These are phyloP conservation scores for Hura crepitans DNA, from an alignment of 441 rosid genomes.

Conservation along the genomic window DNA sequence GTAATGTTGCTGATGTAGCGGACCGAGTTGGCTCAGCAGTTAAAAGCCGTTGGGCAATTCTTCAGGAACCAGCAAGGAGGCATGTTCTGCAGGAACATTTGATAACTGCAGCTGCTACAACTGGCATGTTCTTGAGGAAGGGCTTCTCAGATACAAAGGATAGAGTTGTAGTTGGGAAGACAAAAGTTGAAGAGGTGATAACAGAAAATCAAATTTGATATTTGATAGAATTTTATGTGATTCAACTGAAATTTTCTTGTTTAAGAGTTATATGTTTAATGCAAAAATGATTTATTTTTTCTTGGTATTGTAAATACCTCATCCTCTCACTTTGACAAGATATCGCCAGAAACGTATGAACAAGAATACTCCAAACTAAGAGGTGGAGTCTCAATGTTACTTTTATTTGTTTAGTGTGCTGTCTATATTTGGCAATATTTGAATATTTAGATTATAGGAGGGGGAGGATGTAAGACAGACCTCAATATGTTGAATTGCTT, in stretches of 20 bases:
- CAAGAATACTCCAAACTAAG: too few relatives aligned
- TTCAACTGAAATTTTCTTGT: not conserved
- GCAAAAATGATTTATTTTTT: not conserved
- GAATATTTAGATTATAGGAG: not conserved
- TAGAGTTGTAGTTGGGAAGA: constrained; percentile 81
- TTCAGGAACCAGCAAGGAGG: constrained; percentile 83
- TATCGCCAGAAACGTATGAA: not conserved
- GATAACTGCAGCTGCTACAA: constrained; percentile 85
- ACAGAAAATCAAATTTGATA: not conserved
- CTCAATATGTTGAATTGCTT: not conserved
- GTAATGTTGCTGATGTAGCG: constrained; percentile 73
- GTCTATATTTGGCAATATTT: not conserved
- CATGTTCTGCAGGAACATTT: constrained; percentile 79
- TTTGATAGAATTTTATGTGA: not conserved
- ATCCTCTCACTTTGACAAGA: not conserved
- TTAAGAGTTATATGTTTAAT: constrained; percentile 2
- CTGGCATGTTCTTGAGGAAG: constrained; percentile 72
- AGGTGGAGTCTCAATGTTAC: too few relatives aligned
- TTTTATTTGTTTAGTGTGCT: too few relatives aligned
- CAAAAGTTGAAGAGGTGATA: constrained; percentile 92
- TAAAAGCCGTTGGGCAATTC: constrained; percentile 70
- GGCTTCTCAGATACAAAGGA: constrained; percentile 85
- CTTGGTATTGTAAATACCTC: not conserved
- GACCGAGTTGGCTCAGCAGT: constrained; percentile 69
- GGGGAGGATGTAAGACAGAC: too few relatives aligned